Evolutionary conservation across 106 monocot genomes (phyloP), one percentile per base, ranked within the genome.

Genomic region (Dioscorea zingiberensis): DNA sequence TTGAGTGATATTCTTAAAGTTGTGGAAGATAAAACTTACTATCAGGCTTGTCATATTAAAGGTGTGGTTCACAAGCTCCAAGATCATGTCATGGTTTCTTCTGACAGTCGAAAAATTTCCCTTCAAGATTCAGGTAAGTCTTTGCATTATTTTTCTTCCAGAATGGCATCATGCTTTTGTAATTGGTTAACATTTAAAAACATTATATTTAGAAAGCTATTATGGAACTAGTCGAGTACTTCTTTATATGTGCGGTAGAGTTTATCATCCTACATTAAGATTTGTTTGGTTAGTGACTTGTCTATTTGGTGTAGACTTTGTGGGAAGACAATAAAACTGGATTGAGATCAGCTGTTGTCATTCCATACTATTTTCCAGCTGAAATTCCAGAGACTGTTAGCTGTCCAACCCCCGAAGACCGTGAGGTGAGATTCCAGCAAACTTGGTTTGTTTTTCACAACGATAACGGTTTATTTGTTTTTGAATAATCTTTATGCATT

Each of bases 21-120:
- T 59, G 30, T 60, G 19, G 84, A 81, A 1, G 69, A 57, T 21
- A 91, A 74, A 73, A 67, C 73, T 54, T 84, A 83, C 66, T 86
- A 86, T 57, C 70, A 71, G 15, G 81, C 91, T 51, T 86, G 86
- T 71, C 27, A 61, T 21, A 44, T 91, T 64, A 76, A 86, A 78
- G 73, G 65, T 47, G 44, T 59, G 23, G 7, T 59, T 38, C 65
- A 81, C 60, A 84, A 78, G 44, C 71, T 91, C 57, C 73, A 89
- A 69, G 84, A 79, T 74, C 64, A 79, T 71, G 69, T 82, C 71
- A 55, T 88, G 58, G 48, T 82, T 64, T 69, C 66, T 68, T 49
- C 72, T 15, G 23, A 58, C 19, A 56, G 54, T 44, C 47, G 25
- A 78, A 73, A 12, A 14, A 47, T 49, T 58, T 26, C 51, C 81